Evolutionary conservation across 345 rosid genomes (phyloP).

Genomic region (Linum lewisii): DNA sequence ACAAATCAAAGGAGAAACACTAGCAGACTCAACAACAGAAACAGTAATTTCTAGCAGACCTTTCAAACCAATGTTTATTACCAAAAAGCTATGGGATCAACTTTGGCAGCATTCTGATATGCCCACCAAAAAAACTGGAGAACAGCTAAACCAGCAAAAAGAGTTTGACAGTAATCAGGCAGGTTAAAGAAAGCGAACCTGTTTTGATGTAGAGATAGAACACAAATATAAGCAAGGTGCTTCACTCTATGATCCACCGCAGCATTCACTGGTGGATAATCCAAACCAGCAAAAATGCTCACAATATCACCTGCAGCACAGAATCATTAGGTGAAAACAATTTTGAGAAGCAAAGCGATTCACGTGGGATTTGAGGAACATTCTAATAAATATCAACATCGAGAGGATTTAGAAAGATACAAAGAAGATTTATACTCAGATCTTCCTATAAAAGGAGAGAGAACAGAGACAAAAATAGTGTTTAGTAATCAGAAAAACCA

Average conservation of each 20-base stretch:
- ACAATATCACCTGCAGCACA: constrained; percentile 56
- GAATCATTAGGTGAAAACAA: constrained; percentile 14
- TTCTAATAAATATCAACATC: neutral
- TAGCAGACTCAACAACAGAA: constrained; percentile 2
- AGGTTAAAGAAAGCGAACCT: constrained; percentile 37
- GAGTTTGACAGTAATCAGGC: neutral
- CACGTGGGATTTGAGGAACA: neutral
- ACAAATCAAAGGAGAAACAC: constrained; percentile 17
- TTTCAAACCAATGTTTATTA: neutral
- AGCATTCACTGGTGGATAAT: constrained; percentile 35
- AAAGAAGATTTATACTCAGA: neutral
- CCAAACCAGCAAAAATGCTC: constrained; percentile 55
- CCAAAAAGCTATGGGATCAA: neutral
- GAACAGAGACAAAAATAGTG: neutral
- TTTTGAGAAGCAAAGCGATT: constrained; percentile 1
- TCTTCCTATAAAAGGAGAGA: neutral
- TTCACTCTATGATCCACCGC: constrained; percentile 78
- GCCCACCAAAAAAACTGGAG: neutral
- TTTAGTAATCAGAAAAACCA: neutral
- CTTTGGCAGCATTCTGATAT: neutral
- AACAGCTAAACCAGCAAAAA: no score
- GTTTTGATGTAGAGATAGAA: constrained; percentile 69
- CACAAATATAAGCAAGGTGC: constrained; percentile 53
- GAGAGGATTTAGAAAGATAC: neutral
- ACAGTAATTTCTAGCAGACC: neutral